Percentiles rank a stretch among this genome's conserved stretches.
phyloP scores from a whole-genome alignment of 179 eudicot genomes.

The Camellia oleifera region DNA sequence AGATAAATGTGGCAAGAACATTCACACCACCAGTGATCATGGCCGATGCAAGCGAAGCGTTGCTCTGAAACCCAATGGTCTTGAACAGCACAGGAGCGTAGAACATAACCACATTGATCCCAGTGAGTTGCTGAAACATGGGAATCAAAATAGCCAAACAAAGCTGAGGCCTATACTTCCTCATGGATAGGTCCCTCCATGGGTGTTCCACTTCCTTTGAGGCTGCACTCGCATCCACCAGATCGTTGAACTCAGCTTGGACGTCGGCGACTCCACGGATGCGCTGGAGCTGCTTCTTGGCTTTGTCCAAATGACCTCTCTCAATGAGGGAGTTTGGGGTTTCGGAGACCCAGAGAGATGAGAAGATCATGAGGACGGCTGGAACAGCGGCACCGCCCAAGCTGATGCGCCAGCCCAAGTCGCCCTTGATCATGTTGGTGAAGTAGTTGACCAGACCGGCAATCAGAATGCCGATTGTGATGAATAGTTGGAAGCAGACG shows the following conservation, averaged over 20 bases:
- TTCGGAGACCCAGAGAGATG: background rate
- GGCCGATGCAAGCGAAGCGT: conserved; percentile 5
- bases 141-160: background rate
- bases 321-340: conserved; percentile 14
- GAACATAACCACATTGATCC: conserved; percentile 10
- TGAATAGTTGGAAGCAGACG: conserved; percentile 7
- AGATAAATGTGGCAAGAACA: background rate
- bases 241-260: background rate
- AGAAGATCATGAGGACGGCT: background rate
- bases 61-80: conserved; percentile 6
- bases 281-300: background rate
- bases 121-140: conserved; percentile 8
- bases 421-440: background rate
- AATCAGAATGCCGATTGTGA: conserved; percentile 9
- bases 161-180: conserved; percentile 11
- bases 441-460: conserved; percentile 4
- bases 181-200: background rate
- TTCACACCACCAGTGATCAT: conserved; percentile 11
- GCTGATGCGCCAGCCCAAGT: conserved; percentile 7
- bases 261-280: conserved; percentile 7
- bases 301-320: background rate
- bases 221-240: conserved; percentile 3
- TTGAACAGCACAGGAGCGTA: conserved; percentile 13
- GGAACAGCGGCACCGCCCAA: conserved; percentile 5
- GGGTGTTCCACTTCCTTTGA: conserved; percentile 5